Base-by-base conservation (phyloP, 257 asterid species). In the Solanum paucissectum region DNA sequence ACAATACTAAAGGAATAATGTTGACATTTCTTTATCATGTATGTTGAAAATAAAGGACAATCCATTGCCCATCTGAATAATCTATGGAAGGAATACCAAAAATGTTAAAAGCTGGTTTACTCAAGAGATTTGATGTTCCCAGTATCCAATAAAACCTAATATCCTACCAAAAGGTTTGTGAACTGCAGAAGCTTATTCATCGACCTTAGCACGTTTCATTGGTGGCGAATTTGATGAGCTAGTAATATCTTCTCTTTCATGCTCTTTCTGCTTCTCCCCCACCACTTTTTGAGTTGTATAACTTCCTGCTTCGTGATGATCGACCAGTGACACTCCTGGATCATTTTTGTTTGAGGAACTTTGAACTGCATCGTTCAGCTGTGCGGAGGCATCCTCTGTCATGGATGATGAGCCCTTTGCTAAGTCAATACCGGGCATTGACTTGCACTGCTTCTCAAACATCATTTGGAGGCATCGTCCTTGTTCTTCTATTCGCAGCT, bases 161-260 rank as follows among this genome's bases (percentile, higher is more conserved):
- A 16, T 79, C 58, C 87, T 68, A 84, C 18, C 66, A 75, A 37
- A 37, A 68, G 32, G 73, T 83, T 40, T 86, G 37, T 46, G 86
- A 79, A 74, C 34, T 44, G 85, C 27, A 42, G 83, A 42, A 42
- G 76, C 83, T 88, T 93, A 91, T 84, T 81, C 90, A 1, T 91
- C 90, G 58, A 92, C 92, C 86, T 90, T 94, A 14, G 92, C 90
- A 12, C 98, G 98, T 89, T 96, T 96, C n/a, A 90, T 66, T 49
- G 95, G 94, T 86, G 94, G 95, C 4, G 87, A 75, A 64, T 87
- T 89, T 34, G 95, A 86, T 36, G 81, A 27, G 12, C 83, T 89
- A 40, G 87, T 27, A 44, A 42, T 79, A 79, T 79, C 32, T 79
- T 55, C 89, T 81, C 76, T 68, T 87, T 90, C 91, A 1, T 90